Percentiles rank a stretch among this genome's conserved stretches.
These are phyloP conservation scores for Syncephalastrum sp. DNA, from an alignment of 371 early-diverging fungal genomes.

Conservation along the genomic window DNA sequence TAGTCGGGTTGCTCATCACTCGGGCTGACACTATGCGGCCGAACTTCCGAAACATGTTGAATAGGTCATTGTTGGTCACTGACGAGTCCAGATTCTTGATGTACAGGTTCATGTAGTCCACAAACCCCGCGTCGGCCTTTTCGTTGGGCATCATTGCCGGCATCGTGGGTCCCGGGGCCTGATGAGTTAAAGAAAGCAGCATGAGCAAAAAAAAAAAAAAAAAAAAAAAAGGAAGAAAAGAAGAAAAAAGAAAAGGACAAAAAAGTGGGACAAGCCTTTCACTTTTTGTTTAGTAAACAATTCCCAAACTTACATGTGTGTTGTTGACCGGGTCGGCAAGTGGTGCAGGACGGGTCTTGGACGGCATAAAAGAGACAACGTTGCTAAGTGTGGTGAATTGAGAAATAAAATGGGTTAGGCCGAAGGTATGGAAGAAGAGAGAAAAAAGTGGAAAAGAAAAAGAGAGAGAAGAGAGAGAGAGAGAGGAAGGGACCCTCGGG, in stretches of 20 bases:
- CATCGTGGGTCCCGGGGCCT: neutral
- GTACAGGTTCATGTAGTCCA: slow-evolving; percentile 33
- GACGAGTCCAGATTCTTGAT: slow-evolving; percentile 41
- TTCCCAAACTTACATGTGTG: slow-evolving; percentile 13
- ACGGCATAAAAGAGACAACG: slow-evolving; percentile 15
- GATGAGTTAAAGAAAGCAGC: slow-evolving; percentile 5
- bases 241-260: slow-evolving; percentile 8
- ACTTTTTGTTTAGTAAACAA: slow-evolving; percentile 20
- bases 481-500: too few relatives aligned
- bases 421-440: neutral
- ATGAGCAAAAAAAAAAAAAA: neutral
- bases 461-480: neutral
- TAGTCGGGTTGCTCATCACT: slow-evolving; percentile 41
- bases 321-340: slow-evolving; percentile 7
- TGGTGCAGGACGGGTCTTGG: slow-evolving; percentile 11
- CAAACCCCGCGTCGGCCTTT: slow-evolving; percentile 13
- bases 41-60: slow-evolving; percentile 34
- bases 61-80: slow-evolving; percentile 35
- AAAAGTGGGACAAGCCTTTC: neutral
- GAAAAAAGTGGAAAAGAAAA: slow-evolving; percentile 1
- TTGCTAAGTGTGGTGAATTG: neutral
- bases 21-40: slow-evolving; percentile 42
- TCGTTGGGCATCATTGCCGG: neutral
- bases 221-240: slow-evolving; percentile 4
- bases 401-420: neutral